Percentiles rank a stretch among this genome's conserved stretches.
Conservation (phyloP, 2,329 filamentous ascomycete species). For the Aspergillus tanneri region DNA sequence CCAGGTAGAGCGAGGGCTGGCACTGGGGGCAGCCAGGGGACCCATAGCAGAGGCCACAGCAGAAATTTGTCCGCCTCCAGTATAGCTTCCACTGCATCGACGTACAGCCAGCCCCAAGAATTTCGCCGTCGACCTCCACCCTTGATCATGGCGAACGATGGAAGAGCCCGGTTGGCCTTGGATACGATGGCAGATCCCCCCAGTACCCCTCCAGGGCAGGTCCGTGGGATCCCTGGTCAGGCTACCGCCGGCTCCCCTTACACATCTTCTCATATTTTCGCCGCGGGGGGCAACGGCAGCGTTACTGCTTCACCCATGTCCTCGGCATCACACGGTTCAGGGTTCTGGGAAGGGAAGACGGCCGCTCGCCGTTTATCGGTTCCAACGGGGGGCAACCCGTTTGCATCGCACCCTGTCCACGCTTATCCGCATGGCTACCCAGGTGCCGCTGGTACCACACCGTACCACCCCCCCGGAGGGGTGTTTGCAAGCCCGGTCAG, state of each 20-base stretch:
- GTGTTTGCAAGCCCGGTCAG: constrained; percentile 67
- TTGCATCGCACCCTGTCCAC: constrained; percentile 62
- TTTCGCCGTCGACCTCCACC: constrained; percentile 73
- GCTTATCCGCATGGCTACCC: constrained; percentile 58
- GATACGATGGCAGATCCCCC: constrained; percentile 65
- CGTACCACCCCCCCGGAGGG: constrained; percentile 58
- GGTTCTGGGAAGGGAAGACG: constrained; percentile 69
- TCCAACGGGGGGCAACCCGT: constrained; percentile 72
- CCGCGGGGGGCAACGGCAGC: constrained; percentile 70
- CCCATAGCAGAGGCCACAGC: constrained; percentile 74
- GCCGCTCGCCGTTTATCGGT: constrained; percentile 77
- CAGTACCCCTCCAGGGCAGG: constrained; percentile 63
- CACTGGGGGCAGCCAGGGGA: constrained; percentile 70
- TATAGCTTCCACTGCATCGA: constrained; percentile 72
- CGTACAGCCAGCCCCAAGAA: constrained; percentile 62
- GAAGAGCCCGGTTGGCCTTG: constrained; percentile 45
- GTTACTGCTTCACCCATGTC: constrained; percentile 75
- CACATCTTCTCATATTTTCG: constrained; percentile 79
- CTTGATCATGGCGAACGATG: constrained; percentile 76
- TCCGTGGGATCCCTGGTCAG: constrained; percentile 62
- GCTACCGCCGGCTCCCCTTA: constrained; percentile 77
- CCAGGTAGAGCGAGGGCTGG: constrained; percentile 73
- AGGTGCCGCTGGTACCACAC: constrained; percentile 56
- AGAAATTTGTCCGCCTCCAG: constrained; percentile 85
- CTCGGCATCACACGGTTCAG: constrained; percentile 66